These are phyloP conservation scores for Gossypium mustelinum DNA, from an alignment of 345 rosid species.

Conservation along the genomic window DNA sequence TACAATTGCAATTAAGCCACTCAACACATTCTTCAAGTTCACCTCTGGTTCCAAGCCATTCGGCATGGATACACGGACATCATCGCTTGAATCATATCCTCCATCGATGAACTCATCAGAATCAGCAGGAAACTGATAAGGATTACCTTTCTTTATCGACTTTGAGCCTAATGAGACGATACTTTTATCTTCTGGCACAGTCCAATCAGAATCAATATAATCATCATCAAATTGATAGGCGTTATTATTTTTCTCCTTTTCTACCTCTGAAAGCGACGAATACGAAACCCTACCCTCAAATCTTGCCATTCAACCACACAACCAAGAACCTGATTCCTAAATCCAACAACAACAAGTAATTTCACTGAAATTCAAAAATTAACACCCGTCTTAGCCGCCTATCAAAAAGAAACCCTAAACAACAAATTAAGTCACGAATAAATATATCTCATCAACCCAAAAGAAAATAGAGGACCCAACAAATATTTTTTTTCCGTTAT, in stretches of 20 bases:
- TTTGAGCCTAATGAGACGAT: slow-evolving; percentile 19
- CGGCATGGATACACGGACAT: slow-evolving; percentile 20
- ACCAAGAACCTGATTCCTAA: slow-evolving; percentile 10
- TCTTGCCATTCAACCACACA: slow-evolving; percentile 32
- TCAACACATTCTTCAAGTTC: slow-evolving; percentile 73
- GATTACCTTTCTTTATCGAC: slow-evolving; percentile 30
- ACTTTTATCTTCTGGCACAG: slow-evolving; percentile 27
- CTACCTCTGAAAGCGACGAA: slow-evolving; percentile 30
- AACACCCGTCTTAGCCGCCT: neutral
- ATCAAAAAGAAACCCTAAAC: neutral
- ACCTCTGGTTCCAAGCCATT: slow-evolving; percentile 49
- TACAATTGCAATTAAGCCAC: slow-evolving; percentile 70
- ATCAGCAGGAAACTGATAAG: slow-evolving; percentile 43
- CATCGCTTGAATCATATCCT: slow-evolving; percentile 52
- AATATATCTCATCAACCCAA: neutral
- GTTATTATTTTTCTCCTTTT: slow-evolving; percentile 23
- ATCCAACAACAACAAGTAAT: slow-evolving; percentile 9
- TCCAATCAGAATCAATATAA: slow-evolving; percentile 33
- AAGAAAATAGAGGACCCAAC: neutral
- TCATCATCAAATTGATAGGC: slow-evolving; percentile 28
- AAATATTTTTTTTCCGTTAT: neutral
- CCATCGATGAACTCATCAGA: slow-evolving; percentile 52
- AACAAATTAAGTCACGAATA: neutral
- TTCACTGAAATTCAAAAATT: slow-evolving; percentile 7
- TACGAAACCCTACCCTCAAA: slow-evolving; percentile 33